Conservation (phyloP, 768 basidiomycete species). For the Mycena olivaceomarginata region DNA sequence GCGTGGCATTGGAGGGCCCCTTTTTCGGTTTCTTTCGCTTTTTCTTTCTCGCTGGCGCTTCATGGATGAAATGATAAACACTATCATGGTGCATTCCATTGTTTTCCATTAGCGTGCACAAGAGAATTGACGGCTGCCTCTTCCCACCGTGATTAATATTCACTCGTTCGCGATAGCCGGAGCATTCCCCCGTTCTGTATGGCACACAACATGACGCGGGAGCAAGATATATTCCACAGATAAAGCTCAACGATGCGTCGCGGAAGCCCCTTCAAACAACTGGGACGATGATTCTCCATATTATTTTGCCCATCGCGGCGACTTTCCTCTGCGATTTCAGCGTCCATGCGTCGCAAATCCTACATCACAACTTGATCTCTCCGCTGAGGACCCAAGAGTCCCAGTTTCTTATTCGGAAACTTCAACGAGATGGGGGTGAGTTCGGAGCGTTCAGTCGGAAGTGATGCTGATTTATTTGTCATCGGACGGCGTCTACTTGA, state of each 20-base stretch:
- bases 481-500: conserved; percentile 13
- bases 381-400: conserved; percentile 58
- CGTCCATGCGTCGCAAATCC: neutral
- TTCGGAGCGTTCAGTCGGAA: neutral
- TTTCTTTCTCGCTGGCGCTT: too few species aligned
- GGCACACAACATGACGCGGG: neutral
- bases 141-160: too few species aligned
- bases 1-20: too few species aligned
- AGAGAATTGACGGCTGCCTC: too few species aligned
- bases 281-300: neutral
- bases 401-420: conserved; percentile 59
- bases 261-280: neutral
- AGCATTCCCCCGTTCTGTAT: too few species aligned
- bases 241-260: conserved; percentile 1
- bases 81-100: too few species aligned
- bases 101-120: too few species aligned
- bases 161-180: too few species aligned
- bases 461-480: neutral
- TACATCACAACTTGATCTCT: conserved; percentile 45
- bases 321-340: neutral
- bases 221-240: neutral
- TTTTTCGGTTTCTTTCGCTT: too few species aligned
- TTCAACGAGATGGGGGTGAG: conserved; percentile 48
- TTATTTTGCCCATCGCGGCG: conserved; percentile 1
- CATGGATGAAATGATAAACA: too few species aligned